Percentiles rank a stretch among this genome's conserved stretches.
phyloP scores from a whole-genome alignment of 306 rosid genomes.

The Cicer yamashitae region DNA sequence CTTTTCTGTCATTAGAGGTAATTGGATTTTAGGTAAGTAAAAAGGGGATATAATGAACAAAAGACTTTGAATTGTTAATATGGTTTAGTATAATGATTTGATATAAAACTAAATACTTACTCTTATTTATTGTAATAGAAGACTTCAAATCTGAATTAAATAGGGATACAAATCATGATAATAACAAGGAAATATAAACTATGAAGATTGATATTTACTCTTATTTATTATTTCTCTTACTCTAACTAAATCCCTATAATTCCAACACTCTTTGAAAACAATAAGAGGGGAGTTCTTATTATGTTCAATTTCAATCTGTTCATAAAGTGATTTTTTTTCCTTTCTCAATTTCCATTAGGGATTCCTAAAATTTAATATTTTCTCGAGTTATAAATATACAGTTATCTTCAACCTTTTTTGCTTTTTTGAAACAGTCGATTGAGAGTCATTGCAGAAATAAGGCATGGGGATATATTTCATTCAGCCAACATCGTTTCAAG shows the following conservation, averaged over 20 bases:
- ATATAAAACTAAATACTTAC: not conserved
- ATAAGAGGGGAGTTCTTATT: not conserved
- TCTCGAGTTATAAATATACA: constrained; percentile 19
- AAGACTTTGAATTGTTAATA: not conserved
- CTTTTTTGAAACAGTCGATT: constrained; percentile 74
- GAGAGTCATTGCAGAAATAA: constrained; percentile 93
- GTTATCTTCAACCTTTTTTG: constrained; percentile 16
- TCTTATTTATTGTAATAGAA: not conserved
- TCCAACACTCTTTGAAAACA: not conserved
- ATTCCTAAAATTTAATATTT: constrained; percentile 22
- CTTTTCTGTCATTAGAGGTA: constrained; percentile 5
- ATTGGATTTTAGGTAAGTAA: constrained; percentile 5
- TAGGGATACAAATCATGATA: not conserved
- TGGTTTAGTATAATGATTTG: not conserved
- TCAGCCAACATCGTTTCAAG: constrained; percentile 96
- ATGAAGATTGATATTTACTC: no score
- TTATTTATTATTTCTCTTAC: not conserved
- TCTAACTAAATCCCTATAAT: not conserved
- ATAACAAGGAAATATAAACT: not conserved
- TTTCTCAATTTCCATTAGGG: constrained; percentile 5
- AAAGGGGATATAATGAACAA: not conserved
- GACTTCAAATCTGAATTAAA: not conserved
- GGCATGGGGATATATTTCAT: constrained; percentile 89
- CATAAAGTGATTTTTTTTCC: not conserved
- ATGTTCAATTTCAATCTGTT: constrained; percentile 1